These are phyloP conservation scores for Solanum neorickii DNA, from an alignment of 257 asterid species.

Conservation along the genomic window DNA sequence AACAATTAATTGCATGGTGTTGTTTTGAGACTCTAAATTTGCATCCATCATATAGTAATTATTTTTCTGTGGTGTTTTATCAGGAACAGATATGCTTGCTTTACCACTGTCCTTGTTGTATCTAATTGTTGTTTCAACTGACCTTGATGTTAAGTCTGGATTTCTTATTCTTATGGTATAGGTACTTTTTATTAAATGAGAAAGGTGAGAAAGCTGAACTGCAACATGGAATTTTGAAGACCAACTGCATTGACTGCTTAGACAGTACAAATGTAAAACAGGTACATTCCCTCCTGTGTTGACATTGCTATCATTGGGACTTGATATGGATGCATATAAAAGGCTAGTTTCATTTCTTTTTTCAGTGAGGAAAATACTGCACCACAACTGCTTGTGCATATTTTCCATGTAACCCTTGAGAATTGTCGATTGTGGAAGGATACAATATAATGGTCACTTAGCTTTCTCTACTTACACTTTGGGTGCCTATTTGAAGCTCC, in stretches of 20 bases:
- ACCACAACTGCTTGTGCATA: not conserved
- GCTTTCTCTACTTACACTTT: not conserved
- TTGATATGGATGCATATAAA: not conserved
- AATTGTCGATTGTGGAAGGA: not conserved
- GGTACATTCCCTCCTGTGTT: constrained; percentile 19
- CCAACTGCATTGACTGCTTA: no score
- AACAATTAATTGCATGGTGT: not conserved
- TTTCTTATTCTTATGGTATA: not conserved
- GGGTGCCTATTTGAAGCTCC: no score
- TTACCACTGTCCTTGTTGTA: not conserved
- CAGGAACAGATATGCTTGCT: no score
- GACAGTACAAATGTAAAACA: constrained; percentile 17
- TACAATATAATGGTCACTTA: not conserved
- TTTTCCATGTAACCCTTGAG: not conserved
- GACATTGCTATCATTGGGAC: not conserved
- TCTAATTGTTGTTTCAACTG: not conserved
- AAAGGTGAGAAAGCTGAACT: not conserved
- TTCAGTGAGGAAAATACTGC: not conserved
- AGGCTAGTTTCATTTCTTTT: not conserved
- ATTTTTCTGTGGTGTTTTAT: not conserved
- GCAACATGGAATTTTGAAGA: no score
- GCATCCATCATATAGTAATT: not conserved
- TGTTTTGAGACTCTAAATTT: not conserved
- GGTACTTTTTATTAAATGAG: not conserved
- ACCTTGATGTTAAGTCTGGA: not conserved